Evolutionary conservation across 179 eudicot genomes (phyloP).

Genomic region (Patellifolia procumbens): DNA sequence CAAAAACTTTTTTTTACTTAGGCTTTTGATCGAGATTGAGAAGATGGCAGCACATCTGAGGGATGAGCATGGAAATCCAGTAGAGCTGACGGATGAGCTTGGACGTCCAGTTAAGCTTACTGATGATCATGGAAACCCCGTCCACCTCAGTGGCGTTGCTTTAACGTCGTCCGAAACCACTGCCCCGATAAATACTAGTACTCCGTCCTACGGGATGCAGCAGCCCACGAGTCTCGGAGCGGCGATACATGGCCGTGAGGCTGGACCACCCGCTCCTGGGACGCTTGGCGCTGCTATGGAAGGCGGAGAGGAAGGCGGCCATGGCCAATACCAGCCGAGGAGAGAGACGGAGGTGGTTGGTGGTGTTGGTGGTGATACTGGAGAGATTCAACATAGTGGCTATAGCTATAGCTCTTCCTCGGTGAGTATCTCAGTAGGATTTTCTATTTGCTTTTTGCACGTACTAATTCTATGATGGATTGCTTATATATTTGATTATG

Average conservation of each 20-base stretch:
- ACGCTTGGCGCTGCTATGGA: conserved; percentile 24
- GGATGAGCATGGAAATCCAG: conserved; percentile 72
- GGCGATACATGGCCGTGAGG: neutral
- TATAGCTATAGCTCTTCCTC: conserved; percentile 58
- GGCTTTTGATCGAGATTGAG: too few relatives aligned
- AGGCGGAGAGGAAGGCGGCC: conserved; percentile 25
- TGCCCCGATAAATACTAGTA: neutral
- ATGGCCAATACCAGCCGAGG: conserved; percentile 39
- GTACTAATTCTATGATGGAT: too few relatives aligned
- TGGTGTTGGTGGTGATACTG: neutral
- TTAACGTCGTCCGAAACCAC: conserved; percentile 14
- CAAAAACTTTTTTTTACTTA: too few relatives aligned
- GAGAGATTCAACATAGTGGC: conserved; percentile 41
- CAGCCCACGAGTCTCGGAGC: neutral
- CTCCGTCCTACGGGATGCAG: neutral
- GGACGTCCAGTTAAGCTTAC: conserved; percentile 75
- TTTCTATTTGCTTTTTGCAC: too few relatives aligned
- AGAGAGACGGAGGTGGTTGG: conserved; percentile 19
- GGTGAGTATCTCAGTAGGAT: conserved; percentile 38
- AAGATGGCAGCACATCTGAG: conserved; percentile 64
- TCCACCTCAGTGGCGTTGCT: conserved; percentile 69
- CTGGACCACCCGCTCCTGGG: conserved; percentile 10
- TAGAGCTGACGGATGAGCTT: conserved; percentile 60
- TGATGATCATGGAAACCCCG: conserved; percentile 77
- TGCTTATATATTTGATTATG: too few relatives aligned